Base-by-base conservation (phyloP, 2,329 filamentous ascomycete species). In the Penicillium glabrum region DNA sequence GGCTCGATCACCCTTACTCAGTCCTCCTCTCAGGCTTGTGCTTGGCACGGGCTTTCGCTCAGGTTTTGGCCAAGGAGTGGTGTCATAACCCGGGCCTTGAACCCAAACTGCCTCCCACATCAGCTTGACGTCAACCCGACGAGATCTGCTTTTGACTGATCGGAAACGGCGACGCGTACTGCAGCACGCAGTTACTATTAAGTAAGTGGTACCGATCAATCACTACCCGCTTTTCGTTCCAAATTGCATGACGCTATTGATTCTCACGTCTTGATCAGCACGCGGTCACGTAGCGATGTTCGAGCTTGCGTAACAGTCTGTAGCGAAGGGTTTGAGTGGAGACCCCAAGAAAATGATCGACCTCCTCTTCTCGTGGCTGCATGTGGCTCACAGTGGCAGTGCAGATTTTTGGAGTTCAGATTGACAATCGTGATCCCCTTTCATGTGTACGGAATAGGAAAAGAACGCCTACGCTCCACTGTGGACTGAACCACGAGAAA, bases 81-180 rank as follows among this genome's bases (percentile, higher is more conserved):
- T 16, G 45, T 46, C 43, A 46, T 26, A n/a, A 19, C 13, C 16
- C 26, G 10, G 26, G 11, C 23, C 41, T 46, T 27, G 45, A 46
- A 31, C 11, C 11, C 16, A 39, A 39, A 10, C n/a, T 19, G 35
- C 35, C 14, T 46, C 47, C 46, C 26, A 35, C 52, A 54, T 61
- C 57, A 61, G 45, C 33, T 55, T 61, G 59, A 61, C 59, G 59
- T 61, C 59, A 61, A 59, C 35, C 21, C 23, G 45, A 46, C 45
- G 45, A 46, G 45, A 46, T 21, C 10, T 29, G 9, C 27, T 14
- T 4, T 19, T 27, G 19, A 29, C 24, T 27, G 45, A 29, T 31
- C 26, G 45, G 45, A 46, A 46, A 46, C 45, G 45, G 45, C 45
- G 45, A 27, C 45, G 45, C 31, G 43, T 46, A 27, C 43, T 46